Evolutionary conservation across 2,329 filamentous ascomycete genomes (phyloP), one percentile per base, ranked within the genome.

Genomic region (Xylariaceae sp.): DNA sequence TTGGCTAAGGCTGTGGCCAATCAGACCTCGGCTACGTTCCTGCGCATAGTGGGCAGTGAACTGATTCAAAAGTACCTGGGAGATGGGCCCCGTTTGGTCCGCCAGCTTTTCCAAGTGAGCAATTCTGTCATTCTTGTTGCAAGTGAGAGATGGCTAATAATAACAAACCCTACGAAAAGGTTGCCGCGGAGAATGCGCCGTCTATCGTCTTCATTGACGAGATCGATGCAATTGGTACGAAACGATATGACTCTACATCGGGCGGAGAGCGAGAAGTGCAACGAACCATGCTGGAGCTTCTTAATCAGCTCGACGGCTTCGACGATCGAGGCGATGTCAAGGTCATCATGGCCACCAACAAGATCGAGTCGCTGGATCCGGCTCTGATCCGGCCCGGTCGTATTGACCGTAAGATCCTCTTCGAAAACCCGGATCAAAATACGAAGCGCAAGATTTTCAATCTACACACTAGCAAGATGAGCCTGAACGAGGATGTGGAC

Each of bases 261-360:
- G 92, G 92, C 47, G 92, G 94, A 62, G 92, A 98, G 65, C 85
- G 90, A 52, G 92, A 98, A 65, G 88, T 98, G 27, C 92, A 98
- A 70, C 83, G 92, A 63, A 98, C 92, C 34, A 98, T 98, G 92
- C 71, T 98, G 65, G 92, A 98, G 61, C 78, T 98, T 38, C 81
- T 98, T 29, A 98, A 98, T 67, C 92, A 98, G 70, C 81, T 98
- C 7, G 92, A 98, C 62, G 92, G 92, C 56, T 98, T 98, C 68
- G 92, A 98, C 60, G 94, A 98, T 65, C 86, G 92, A 45, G 94
- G 92, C 53, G 92, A 98, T 61, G 90, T 98, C 66, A 98, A 98
- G 73, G 92, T 98, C 46, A 90, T 98, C 64, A 97, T 98, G 89
- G 94, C 92, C 9, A 98, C 92, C 52, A 98, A 98, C 81, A 98